Conservation (phyloP, 2,329 filamentous ascomycete genomes). For the Claviceps africana region DNA sequence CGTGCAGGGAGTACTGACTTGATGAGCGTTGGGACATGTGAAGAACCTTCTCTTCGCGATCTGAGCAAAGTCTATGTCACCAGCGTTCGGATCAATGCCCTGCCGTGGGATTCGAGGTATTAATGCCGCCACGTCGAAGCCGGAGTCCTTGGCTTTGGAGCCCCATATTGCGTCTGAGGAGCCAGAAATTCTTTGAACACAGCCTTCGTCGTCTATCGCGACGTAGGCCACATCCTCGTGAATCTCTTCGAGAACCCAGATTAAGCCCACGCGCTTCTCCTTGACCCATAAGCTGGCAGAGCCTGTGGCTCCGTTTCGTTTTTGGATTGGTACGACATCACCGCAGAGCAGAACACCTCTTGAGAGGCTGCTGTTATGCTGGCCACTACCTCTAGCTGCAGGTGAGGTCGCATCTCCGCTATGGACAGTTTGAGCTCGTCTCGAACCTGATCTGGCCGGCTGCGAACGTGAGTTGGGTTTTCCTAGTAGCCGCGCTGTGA, state of each 20-base stretch:
- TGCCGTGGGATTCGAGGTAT: constrained; percentile 73
- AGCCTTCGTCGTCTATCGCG: constrained; percentile 62
- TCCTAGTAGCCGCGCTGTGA: constrained; percentile 77
- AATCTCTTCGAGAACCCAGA: constrained; percentile 97
- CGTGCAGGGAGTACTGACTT: constrained; percentile 71
- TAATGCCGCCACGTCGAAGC: constrained; percentile 62
- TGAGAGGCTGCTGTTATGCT: constrained; percentile 63
- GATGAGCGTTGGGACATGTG: constrained; percentile 65
- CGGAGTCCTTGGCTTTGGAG: constrained; percentile 47
- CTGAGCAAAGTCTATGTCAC: constrained; percentile 65
- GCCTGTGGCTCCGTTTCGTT: constrained; percentile 80
- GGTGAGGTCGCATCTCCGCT: constrained; percentile 39
- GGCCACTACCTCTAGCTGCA: constrained; percentile 38
- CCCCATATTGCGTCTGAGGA: constrained; percentile 81
- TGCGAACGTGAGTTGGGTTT: constrained; percentile 55
- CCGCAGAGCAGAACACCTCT: constrained; percentile 85
- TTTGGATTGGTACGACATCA: constrained; percentile 96
- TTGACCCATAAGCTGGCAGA: constrained; percentile 97
- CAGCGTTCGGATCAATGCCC: constrained; percentile 53
- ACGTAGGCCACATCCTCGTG: constrained; percentile 81
- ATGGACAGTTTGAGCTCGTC: constrained; percentile 51
- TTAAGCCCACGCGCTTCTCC: constrained; percentile 83
- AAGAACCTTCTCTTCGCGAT: constrained; percentile 64
- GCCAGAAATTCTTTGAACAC: constrained; percentile 56
- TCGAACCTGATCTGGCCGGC: constrained; percentile 36